Base-by-base conservation (phyloP, 495 filamentous ascomycete species). In the Penicillium verhagenii region DNA sequence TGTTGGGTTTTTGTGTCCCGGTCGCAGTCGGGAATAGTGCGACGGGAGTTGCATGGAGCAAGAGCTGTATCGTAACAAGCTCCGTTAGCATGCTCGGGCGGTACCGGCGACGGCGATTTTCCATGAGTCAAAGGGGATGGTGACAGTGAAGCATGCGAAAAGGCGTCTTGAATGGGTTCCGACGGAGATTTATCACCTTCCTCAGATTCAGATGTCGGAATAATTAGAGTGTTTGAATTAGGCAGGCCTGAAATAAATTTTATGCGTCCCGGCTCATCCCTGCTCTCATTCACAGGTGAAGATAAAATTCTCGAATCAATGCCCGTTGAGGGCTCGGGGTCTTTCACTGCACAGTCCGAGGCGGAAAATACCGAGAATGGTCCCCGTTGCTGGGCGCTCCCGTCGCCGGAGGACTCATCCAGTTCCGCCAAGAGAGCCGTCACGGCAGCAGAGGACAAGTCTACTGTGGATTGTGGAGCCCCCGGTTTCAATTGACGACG, bases 291-390 rank as follows among this genome's bases (percentile, higher is more conserved):
- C 13, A 45, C 23, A 3, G 3, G 42, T 23, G 42, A 45, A 45
- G 42, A 24, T n/a, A 13, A 26, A 16, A 16, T 8, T 45, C 3
- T 33, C 9, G 26, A 48, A 6, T 33, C 46, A 21, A 48, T 14
- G 11, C 2, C 2, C 10, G 6, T 7, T 19, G n/a, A 13, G 13
- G 28, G 4, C 4, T 20, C 16, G 5, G 21, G 14, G 7, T 50
- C 43, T 23, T 52, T 25, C 0, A 39, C 21, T 1, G 18, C 40
- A 20, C 46, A 18, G 9, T 49, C 50, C 3, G 59, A 51, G 13
- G 50, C 45, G 48, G 60, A 63, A 42, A 65, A 65, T n/a, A 66
- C 63, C 46, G 63, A 60, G 25, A 66, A 63, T 49, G 60, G 60
- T 16, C 63, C 60, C 37, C 60, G 51, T 44, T 63, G 60, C 43